Evolutionary conservation across 805 yeast genomes (phyloP).

Genomic region (Yueomyces sinensis): DNA sequence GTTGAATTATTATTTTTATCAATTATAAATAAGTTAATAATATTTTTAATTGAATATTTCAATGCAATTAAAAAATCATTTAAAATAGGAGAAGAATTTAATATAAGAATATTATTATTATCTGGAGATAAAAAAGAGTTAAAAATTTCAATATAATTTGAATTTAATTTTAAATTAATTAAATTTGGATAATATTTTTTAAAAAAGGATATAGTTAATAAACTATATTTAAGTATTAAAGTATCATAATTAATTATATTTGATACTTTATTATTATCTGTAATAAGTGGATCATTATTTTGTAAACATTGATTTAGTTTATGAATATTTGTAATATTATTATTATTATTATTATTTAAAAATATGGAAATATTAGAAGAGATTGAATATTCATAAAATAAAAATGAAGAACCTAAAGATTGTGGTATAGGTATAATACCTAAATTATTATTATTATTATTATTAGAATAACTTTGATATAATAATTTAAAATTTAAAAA

Average conservation of each 20-base stretch:
- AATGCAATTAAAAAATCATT: conserved; percentile 21
- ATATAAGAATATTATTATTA: conserved; percentile 12
- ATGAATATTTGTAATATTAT: conserved; percentile 6
- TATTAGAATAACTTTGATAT: conserved; percentile 19
- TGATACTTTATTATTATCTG: background rate
- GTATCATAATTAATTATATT: conserved; percentile 11
- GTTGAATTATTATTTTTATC: conserved; percentile 5
- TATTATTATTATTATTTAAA: conserved; percentile 7
- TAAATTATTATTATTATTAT: conserved; percentile 6
- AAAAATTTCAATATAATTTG: conserved; percentile 10
- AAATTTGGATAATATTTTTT: conserved; percentile 12
- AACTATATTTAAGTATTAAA: conserved; percentile 15
- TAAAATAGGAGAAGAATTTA: conserved; percentile 17
- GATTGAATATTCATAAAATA: conserved; percentile 19
- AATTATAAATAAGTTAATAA: conserved; percentile 11
- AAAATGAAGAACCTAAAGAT: conserved; percentile 13
- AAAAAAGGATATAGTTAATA: conserved; percentile 20
- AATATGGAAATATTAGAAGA: conserved; percentile 11
- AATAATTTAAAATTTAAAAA: conserved; percentile 13
- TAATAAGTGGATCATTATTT: background rate
- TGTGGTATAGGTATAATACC: conserved; percentile 22
- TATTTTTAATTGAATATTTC: conserved; percentile 22
- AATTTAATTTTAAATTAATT: conserved; percentile 17
- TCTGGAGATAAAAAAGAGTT: conserved; percentile 13
- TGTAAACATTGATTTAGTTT: conserved; percentile 15